phyloP scores from a whole-genome alignment of 352 stramenopile species.

The Phytophthora idaei region DNA sequence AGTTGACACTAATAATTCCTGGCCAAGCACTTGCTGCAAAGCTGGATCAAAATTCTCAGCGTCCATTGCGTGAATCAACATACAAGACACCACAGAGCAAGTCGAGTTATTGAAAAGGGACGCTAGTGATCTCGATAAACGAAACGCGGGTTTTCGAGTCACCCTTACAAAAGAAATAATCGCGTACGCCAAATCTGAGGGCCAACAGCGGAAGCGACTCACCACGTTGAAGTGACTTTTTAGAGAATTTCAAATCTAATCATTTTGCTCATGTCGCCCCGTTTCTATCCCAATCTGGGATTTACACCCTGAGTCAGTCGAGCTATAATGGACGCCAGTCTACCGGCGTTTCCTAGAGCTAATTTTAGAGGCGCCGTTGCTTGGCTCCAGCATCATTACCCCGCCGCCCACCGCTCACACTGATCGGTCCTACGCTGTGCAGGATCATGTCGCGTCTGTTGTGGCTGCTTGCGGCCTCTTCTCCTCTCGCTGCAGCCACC shows the following conservation, averaged over 20 bases:
- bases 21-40: too few relatives aligned
- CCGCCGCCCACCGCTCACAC: slow-evolving; percentile 2
- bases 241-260: background rate
- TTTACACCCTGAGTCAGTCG: slow-evolving; percentile 7
- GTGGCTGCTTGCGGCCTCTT: slow-evolving; percentile 10
- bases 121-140: too few relatives aligned
- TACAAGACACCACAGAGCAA: too few relatives aligned
- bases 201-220: too few relatives aligned
- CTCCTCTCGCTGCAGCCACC: slow-evolving; percentile 7
- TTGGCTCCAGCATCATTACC: slow-evolving; percentile 5
- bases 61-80: too few relatives aligned
- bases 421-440: background rate
- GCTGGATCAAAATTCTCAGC: too few relatives aligned
- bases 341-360: slow-evolving; percentile 4
- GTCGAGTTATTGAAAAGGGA: too few relatives aligned
- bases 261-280: background rate
- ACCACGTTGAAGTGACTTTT: background rate
- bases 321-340: slow-evolving; percentile 15
- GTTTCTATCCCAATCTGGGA: slow-evolving; percentile 14
- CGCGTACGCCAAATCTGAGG: too few relatives aligned
- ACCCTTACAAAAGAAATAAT: too few relatives aligned
- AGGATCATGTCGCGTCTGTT: slow-evolving; percentile 25
- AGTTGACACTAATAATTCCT: too few relatives aligned
- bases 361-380: slow-evolving; percentile 12
- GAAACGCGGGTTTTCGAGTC: too few relatives aligned